Percentiles rank a stretch among this genome's conserved stretches.
phyloP scores from a whole-genome alignment of 2,329 filamentous ascomycete genomes.

The Daldinia sp. region DNA sequence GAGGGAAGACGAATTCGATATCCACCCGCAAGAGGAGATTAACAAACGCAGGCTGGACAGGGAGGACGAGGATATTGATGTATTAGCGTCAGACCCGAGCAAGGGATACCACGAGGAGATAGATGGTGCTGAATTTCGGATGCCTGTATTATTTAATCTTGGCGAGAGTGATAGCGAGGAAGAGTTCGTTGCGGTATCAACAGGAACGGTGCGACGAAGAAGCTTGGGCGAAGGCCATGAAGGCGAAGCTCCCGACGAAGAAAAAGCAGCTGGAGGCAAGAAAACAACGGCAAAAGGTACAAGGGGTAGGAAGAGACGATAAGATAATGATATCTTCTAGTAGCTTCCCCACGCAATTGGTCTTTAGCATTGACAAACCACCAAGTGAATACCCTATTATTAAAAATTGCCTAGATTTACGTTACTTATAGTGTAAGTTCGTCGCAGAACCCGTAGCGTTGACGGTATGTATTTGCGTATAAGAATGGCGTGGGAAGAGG shows the following conservation, averaged over 20 bases:
- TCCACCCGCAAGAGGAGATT: conserved; percentile 93
- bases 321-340: conserved; percentile 8
- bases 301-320: conserved; percentile 57
- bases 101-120: conserved; percentile 70
- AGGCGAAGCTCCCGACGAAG: conserved; percentile 63
- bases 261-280: conserved; percentile 46
- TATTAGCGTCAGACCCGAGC: conserved; percentile 79
- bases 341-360: background rate
- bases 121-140: conserved; percentile 75
- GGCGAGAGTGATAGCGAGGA: conserved; percentile 97
- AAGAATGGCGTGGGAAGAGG: too few species aligned
- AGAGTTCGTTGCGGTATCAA: conserved; percentile 76
- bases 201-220: conserved; percentile 87
- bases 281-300: conserved; percentile 54
- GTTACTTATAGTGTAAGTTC: too few species aligned
- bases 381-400: too few species aligned
- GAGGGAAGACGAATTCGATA: conserved; percentile 96
- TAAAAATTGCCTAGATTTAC: too few species aligned
- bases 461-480: too few species aligned
- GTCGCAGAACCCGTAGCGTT: too few species aligned
- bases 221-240: conserved; percentile 81
- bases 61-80: conserved; percentile 94
- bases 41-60: conserved; percentile 89
- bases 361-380: background rate
- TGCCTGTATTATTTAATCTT: conserved; percentile 94